These are phyloP conservation scores for Pseudofabraea citricarpa DNA, from an alignment of 2,329 filamentous ascomycete species.

Conservation along the genomic window DNA sequence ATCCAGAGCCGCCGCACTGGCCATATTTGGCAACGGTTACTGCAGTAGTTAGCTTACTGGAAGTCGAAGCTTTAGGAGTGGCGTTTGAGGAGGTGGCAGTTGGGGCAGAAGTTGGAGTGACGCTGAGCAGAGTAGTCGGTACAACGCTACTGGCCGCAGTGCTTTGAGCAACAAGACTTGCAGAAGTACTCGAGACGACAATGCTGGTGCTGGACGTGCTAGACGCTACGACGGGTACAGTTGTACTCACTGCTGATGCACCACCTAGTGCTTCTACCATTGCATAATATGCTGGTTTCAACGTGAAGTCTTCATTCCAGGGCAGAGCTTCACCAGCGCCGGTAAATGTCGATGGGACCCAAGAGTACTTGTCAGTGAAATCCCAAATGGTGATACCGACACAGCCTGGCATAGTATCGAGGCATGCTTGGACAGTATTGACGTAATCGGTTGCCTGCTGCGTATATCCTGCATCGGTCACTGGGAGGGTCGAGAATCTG, in stretches of 20 bases:
- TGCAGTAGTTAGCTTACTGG: too few species aligned
- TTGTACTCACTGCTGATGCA: neutral
- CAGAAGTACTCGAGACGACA: conserved; percentile 1
- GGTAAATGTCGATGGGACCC: conserved; percentile 36
- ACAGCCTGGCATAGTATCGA: conserved; percentile 13
- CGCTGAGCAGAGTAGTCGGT: neutral
- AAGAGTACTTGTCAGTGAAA: conserved; percentile 29
- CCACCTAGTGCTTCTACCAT: conserved; percentile 28
- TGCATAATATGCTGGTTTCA: conserved; percentile 38
- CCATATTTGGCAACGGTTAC: conserved; percentile 9
- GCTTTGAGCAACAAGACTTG: neutral
- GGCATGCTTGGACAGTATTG: conserved; percentile 20
- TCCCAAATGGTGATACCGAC: conserved; percentile 28
- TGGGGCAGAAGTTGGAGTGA: neutral
- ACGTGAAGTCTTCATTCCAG: conserved; percentile 36
- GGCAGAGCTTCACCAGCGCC: conserved; percentile 37
- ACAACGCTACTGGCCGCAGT: neutral
- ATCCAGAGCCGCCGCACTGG: conserved; percentile 21
- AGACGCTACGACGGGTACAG: neutral
- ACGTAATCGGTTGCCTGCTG: conserved; percentile 46
- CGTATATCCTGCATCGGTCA: conserved; percentile 32
- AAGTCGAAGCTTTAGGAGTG: too few species aligned
- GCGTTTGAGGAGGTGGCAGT: neutral
- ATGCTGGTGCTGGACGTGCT: neutral
- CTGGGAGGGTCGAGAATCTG: conserved; percentile 41